These are phyloP conservation scores for Magnusiomyces paraingens DNA, from an alignment of 1,139 yeast genomes.

Conservation along the genomic window DNA sequence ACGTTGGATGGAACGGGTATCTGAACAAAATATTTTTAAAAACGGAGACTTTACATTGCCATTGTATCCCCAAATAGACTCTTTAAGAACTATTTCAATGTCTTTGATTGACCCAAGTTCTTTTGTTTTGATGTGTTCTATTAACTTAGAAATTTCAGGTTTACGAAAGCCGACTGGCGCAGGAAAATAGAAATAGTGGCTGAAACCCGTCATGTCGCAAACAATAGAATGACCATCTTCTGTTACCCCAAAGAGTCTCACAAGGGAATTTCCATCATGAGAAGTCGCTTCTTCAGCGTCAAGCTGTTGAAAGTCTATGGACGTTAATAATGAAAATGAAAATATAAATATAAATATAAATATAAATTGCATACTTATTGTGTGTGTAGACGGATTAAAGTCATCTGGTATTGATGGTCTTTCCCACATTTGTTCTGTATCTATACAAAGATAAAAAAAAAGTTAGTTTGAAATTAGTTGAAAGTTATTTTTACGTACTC, in stretches of 20 bases:
- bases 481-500: too few species aligned
- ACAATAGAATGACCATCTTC: conserved; percentile 77
- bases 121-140: conserved; percentile 37
- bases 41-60: conserved; percentile 76
- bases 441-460: too few species aligned
- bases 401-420: too few species aligned
- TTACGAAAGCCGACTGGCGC: conserved; percentile 73
- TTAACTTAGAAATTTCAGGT: conserved; percentile 46
- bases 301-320: conserved; percentile 68
- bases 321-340: neutral
- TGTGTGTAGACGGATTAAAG: too few species aligned
- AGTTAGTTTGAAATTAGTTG: too few species aligned
- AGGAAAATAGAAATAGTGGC: conserved; percentile 87
- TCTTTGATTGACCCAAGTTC: conserved; percentile 36
- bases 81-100: conserved; percentile 62
- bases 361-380: neutral
- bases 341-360: neutral
- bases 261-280: conserved; percentile 44
- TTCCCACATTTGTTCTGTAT: too few species aligned
- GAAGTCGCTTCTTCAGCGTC: conserved; percentile 79
- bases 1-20: conserved; percentile 58
- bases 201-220: conserved; percentile 83
- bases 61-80: conserved; percentile 90
- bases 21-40: conserved; percentile 61
- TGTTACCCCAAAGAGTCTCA: conserved; percentile 90